Conservation (phyloP, 2,329 filamentous ascomycete genomes). For the Xylariaceae sp. region DNA sequence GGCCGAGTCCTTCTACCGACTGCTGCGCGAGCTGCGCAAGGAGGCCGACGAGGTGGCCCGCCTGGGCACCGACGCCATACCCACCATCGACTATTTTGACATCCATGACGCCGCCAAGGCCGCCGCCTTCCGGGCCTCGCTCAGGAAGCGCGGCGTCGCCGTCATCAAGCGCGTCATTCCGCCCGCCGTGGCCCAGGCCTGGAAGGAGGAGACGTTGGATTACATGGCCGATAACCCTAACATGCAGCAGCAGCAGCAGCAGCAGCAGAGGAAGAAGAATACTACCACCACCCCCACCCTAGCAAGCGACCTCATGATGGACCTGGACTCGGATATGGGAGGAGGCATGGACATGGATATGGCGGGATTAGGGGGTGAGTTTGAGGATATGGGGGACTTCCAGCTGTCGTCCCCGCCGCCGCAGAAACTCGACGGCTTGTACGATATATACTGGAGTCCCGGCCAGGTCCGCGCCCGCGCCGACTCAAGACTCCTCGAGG, state of each 20-base stretch:
- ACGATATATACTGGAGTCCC: constrained; percentile 67
- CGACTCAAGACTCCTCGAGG: constrained; percentile 56
- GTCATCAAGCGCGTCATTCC: constrained; percentile 64
- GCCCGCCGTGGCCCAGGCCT: constrained; percentile 53
- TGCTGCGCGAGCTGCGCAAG: constrained; percentile 32
- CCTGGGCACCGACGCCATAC: constrained; percentile 34
- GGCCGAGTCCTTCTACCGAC: constrained; percentile 36
- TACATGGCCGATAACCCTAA: constrained; percentile 60
- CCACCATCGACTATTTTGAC: constrained; percentile 37
- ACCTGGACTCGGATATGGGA: too few species aligned
- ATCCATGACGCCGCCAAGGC: constrained; percentile 28
- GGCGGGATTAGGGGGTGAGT: not conserved
- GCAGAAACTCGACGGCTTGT: not conserved
- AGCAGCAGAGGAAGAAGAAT: too few species aligned
- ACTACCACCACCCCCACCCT: too few species aligned
- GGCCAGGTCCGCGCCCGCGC: constrained; percentile 61
- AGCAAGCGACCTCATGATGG: too few species aligned
- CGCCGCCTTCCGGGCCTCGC: constrained; percentile 21
- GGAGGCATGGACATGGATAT: not conserved
- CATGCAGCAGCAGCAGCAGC: constrained; percentile 55
- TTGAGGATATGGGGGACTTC: constrained; percentile 37
- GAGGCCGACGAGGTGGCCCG: constrained; percentile 35
- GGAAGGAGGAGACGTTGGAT: constrained; percentile 59
- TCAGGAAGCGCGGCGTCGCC: constrained; percentile 55
- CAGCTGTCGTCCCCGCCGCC: constrained; percentile 47